Evolutionary conservation across 352 stramenopile species (phyloP), one percentile per base, ranked within the genome.

Genomic region (Pythium aquatile): DNA sequence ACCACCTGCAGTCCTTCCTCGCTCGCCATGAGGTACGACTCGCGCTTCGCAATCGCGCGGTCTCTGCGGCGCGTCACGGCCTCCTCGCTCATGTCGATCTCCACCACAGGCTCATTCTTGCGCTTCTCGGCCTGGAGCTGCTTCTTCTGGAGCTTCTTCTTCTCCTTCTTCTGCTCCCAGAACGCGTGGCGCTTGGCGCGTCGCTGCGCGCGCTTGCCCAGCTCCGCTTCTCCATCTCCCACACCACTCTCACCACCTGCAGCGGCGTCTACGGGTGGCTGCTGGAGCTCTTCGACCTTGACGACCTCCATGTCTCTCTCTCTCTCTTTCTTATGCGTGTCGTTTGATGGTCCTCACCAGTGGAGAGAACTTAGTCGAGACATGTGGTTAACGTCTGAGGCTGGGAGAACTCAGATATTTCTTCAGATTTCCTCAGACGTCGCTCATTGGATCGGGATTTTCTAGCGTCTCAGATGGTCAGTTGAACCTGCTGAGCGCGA

Each of bases 1-100:
- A 97, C 85, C 10, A 97, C 78, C 42, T 80, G 83, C 16, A 81
- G 55, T 24, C 85, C 85, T 73, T 95, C 81, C 57, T 96, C 94
- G 5, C 85, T 85, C 57, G 82, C 85, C 73, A 96, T 91, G 30
- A 93, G 71, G 61, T 82, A 93, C 16, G 68, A 55, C 63, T 90
- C 87, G 7, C 77, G 84, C 72, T 93, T 97, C 55, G 67, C 85
- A 33, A 83, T 79, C 24, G 65, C 56, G 40, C 77, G 78, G 55
- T 97, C 72, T 24, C 72, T 81, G 51, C 85, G 82, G 11, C 76
- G 72, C 39, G 83, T 61, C 48, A 94, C 83, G 3, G 83, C 84
- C 30, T 86, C 79, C 7, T 87, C 77, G 58, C 85, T 94, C 85
- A 92, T 93, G 61, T 94, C 83, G 49, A 94, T 53, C 60, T 85